Evolutionary conservation across 306 rosid species (phyloP), one percentile per base, ranked within the genome.

Genomic region (Cucurbita moschata): DNA sequence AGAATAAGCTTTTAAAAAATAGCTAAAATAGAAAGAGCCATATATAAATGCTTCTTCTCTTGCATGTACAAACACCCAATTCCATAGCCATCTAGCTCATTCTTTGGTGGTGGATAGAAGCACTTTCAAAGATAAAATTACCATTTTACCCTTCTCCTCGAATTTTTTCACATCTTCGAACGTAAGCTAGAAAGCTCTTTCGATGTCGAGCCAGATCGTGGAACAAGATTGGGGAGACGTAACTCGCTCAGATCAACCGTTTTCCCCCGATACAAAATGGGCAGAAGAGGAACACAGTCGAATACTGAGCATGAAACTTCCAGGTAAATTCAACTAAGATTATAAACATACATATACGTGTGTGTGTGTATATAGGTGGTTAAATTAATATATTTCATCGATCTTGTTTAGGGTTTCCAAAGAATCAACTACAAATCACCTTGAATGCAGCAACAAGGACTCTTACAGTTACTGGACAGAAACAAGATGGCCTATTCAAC

Each of bases 261-360:
- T 35, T 60, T 12, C 1, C 35, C 66, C 66, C 13, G 0, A 6
- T 12, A 0, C 0, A 5, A 0, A 0, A 0, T 59, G 18, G 18
- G 5, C 12, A 1, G 10, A 1, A 0, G 39, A 10, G 0, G 10
- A 13, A 1, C 0, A 13, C 0, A 13, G 2, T 0, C 0, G 7
- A 6, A 11, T 2, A 14, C 15, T 60, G 5, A 13, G 0, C 44
- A 37, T 60, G 19, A 7, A 5, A 2, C 44, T 60, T 14, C 5
- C 43, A 60, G 66, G 66, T 60, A 60, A 60, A 59, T 10, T 23
- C 21, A 21, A 8, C 26, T 50, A 50, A n/a, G 9, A 1, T 18
- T 7, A 54, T 7, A 26, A 14, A 50, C 2, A 50, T 14, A 4
- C 0, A 1, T 13, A 6, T 13, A 3, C 12, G 16, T 12, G 1